Conservation (phyloP, 495 filamentous ascomycete species). For the Rhizodiscina lignyota region DNA sequence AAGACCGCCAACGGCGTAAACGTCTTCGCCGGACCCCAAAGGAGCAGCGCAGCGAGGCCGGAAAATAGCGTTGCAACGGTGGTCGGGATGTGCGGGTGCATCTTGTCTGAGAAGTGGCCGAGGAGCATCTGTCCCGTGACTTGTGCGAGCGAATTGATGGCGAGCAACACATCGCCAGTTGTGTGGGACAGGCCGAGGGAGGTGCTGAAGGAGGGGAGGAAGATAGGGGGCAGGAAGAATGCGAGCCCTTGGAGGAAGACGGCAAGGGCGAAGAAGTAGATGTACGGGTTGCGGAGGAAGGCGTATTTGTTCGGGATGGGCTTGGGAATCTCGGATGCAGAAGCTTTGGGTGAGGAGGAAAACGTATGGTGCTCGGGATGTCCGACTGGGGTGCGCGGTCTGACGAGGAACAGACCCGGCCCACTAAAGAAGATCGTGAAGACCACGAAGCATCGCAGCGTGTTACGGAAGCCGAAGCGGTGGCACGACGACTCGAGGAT, state of each 20-base stretch:
- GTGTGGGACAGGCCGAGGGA: slow-evolving; percentile 6
- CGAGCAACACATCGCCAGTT: slow-evolving; percentile 7
- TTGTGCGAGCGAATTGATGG: slow-evolving; percentile 7
- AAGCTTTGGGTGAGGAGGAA: neutral
- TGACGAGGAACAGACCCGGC: slow-evolving; percentile 19
- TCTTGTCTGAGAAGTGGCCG: slow-evolving; percentile 11
- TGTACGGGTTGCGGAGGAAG: slow-evolving; percentile 3
- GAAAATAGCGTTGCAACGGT: slow-evolving; percentile 5
- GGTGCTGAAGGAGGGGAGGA: slow-evolving; percentile 11
- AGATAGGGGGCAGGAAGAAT: slow-evolving; percentile 13
- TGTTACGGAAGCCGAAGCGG: slow-evolving; percentile 18
- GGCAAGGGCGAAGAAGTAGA: slow-evolving; percentile 6
- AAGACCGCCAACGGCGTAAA: slow-evolving; percentile 5
- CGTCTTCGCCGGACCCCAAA: slow-evolving; percentile 11
- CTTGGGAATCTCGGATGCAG: no score
- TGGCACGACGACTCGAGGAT: slow-evolving; percentile 17
- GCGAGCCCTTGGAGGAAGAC: slow-evolving; percentile 12
- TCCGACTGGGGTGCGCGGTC: slow-evolving; percentile 10
- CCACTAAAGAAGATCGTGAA: slow-evolving; percentile 19
- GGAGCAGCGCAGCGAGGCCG: slow-evolving; percentile 6
- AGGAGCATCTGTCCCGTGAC: slow-evolving; percentile 10
- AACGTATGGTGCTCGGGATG: neutral
- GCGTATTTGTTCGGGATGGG: neutral
- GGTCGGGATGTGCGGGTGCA: slow-evolving; percentile 8
- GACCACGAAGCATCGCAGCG: slow-evolving; percentile 21